A percentile compares a stretch with the other conserved stretches of the same genome.
Conservation (phyloP, 371 early-diverging fungal genomes). For the Fennellomyces sp. region DNA sequence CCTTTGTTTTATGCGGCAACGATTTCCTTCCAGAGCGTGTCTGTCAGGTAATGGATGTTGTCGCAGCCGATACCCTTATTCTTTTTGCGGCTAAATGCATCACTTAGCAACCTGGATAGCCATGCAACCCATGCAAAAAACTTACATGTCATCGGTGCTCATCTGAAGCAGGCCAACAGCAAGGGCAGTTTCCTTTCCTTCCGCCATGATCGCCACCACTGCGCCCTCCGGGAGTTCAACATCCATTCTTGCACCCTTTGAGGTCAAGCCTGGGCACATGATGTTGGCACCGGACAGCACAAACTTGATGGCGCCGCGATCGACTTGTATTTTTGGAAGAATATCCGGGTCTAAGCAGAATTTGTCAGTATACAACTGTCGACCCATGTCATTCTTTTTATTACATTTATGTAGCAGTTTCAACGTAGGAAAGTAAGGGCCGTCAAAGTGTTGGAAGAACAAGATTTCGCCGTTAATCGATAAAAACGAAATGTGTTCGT, state of each 20-base stretch:
- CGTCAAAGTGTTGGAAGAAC: constrained; percentile 95
- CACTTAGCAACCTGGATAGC: background rate
- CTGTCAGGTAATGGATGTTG: constrained; percentile 85
- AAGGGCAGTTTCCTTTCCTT: constrained; percentile 95
- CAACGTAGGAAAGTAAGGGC: constrained; percentile 87
- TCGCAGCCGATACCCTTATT: constrained; percentile 96
- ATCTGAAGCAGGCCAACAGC: constrained; percentile 89
- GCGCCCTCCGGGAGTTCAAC: constrained; percentile 71
- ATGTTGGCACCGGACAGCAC: constrained; percentile 95
- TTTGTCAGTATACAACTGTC: background rate
- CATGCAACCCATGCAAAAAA: background rate
- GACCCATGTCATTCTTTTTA: constrained; percentile 1
- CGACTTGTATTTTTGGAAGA: constrained; percentile 91
- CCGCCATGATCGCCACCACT: constrained; percentile 93
- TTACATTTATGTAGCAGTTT: constrained; percentile 90
- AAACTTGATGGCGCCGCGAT: constrained; percentile 97
- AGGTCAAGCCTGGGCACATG: constrained; percentile 98
- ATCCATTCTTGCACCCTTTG: constrained; percentile 88
- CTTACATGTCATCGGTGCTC: constrained; percentile 92
- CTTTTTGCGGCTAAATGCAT: constrained; percentile 61
- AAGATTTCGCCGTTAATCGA: constrained; percentile 82
- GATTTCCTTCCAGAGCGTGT: constrained; percentile 83
- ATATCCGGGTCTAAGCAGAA: constrained; percentile 83
- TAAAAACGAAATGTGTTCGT: constrained; percentile 85
- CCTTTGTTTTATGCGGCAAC: no score